Evolutionary conservation across 1,139 yeast species (phyloP).

Genomic region (Saccharomyces pastorianus): DNA sequence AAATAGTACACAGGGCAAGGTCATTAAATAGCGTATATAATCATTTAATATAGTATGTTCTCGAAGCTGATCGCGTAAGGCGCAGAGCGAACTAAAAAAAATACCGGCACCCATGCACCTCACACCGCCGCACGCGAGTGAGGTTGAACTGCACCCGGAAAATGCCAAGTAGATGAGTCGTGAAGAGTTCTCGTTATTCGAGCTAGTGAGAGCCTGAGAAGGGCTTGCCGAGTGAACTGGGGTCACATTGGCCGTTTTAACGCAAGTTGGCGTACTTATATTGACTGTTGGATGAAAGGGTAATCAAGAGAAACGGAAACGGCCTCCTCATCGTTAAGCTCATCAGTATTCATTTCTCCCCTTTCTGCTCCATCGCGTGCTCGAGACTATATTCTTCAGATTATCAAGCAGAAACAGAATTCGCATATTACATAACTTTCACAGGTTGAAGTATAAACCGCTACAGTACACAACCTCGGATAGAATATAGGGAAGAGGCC

Average conservation of each 20-base stretch:
- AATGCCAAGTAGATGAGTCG: conserved; percentile 5
- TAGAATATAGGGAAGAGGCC: not conserved
- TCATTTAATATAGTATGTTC: not conserved
- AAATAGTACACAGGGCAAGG: not conserved
- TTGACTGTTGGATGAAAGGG: not conserved
- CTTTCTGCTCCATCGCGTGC: not conserved
- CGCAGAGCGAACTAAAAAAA: not conserved
- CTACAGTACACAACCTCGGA: not conserved
- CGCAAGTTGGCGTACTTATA: not conserved
- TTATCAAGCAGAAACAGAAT: not conserved
- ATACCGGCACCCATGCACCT: not conserved
- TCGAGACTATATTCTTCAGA: not conserved
- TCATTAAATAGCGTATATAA: not conserved
- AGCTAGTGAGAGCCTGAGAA: not conserved
- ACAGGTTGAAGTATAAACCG: not conserved
- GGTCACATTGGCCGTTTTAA: not conserved
- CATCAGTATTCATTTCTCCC: not conserved
- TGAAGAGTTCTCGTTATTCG: not conserved
- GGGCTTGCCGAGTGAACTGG: not conserved
- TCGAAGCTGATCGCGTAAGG: not conserved
- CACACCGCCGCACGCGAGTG: not conserved
- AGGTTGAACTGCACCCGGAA: conserved; percentile 14
- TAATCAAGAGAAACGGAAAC: not conserved
- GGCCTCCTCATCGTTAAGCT: not conserved
- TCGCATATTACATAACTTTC: not conserved